These are phyloP conservation scores for Penicillium lividum DNA, from an alignment of 495 filamentous ascomycete genomes.

Conservation along the genomic window DNA sequence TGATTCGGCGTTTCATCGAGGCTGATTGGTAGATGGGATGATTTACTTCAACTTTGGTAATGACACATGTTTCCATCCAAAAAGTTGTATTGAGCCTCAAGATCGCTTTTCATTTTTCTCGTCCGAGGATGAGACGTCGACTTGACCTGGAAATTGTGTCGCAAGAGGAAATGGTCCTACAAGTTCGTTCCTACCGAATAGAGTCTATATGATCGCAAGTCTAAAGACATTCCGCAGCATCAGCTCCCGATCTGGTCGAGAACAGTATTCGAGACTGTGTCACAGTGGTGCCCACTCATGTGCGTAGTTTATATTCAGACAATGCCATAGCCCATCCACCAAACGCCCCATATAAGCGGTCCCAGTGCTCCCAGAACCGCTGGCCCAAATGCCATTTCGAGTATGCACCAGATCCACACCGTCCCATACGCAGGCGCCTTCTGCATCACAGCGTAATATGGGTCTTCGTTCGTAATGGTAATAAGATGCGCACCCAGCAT, in stretches of 20 bases:
- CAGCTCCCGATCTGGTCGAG: no score
- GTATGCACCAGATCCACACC: conserved; percentile 89
- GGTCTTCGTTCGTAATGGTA: conserved; percentile 71
- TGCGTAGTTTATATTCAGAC: conserved; percentile 20
- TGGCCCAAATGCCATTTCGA: conserved; percentile 76
- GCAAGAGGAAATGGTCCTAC: background rate
- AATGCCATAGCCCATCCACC: conserved; percentile 69
- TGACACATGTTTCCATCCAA: background rate
- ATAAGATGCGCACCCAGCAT: conserved; percentile 76
- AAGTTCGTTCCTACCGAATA: background rate
- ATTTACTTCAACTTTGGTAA: background rate
- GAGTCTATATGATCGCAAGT: background rate
- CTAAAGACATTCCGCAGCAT: no score
- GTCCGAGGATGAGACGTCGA: background rate
- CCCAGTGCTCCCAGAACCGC: conserved; percentile 59
- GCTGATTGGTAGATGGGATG: background rate
- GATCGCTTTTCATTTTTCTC: background rate
- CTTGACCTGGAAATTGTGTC: background rate
- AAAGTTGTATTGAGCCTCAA: background rate
- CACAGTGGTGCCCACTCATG: background rate
- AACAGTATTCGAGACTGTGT: no score
- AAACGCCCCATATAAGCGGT: conserved; percentile 59
- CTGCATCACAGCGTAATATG: conserved; percentile 91
- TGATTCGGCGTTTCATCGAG: background rate
- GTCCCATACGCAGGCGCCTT: conserved; percentile 84